phyloP scores from a whole-genome alignment of 2,329 filamentous ascomycete species.

The Stachybotrys echinatus region DNA sequence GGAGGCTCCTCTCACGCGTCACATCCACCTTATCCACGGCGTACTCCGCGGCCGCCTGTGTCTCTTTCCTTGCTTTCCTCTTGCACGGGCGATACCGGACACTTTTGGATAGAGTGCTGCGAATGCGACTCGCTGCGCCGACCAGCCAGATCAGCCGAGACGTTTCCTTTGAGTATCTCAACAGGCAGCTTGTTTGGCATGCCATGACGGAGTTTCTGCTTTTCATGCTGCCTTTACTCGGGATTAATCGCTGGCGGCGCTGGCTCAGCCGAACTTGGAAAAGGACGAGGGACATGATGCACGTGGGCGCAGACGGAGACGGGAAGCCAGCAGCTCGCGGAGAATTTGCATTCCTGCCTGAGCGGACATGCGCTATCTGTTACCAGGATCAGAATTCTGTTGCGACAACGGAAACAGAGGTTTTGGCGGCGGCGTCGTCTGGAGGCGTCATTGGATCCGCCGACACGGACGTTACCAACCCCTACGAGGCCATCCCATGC shows the following conservation, averaged over 20 bases:
- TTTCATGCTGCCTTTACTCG: slow-evolving; percentile 93
- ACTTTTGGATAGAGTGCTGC: slow-evolving; percentile 76
- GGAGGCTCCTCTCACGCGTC: slow-evolving; percentile 58
- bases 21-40: slow-evolving; percentile 65
- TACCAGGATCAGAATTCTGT: slow-evolving; percentile 85
- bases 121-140: slow-evolving; percentile 78
- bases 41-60: slow-evolving; percentile 76
- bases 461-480: slow-evolving; percentile 91
- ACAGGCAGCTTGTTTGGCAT: slow-evolving; percentile 97
- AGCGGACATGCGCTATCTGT: slow-evolving; percentile 93
- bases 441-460: slow-evolving; percentile 81
- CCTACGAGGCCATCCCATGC: slow-evolving; percentile 86
- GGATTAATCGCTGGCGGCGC: slow-evolving; percentile 85
- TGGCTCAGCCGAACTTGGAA: slow-evolving; percentile 87
- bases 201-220: slow-evolving; percentile 99
- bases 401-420: slow-evolving; percentile 66
- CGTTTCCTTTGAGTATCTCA: slow-evolving; percentile 96
- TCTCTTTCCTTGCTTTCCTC: slow-evolving; percentile 86
- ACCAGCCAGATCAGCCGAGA: slow-evolving; percentile 83
- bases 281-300: slow-evolving; percentile 64
- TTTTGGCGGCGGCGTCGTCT: slow-evolving; percentile 64
- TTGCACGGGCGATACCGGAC: slow-evolving; percentile 89
- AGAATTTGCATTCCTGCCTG: slow-evolving; percentile 80
- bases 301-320: slow-evolving; percentile 39
- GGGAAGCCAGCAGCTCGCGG: slow-evolving; percentile 47